A percentile compares a stretch with the other conserved stretches of the same genome.
Conservation (phyloP, 1,284 basidiomycete genomes). For the Ceratobasidium sp. region DNA sequence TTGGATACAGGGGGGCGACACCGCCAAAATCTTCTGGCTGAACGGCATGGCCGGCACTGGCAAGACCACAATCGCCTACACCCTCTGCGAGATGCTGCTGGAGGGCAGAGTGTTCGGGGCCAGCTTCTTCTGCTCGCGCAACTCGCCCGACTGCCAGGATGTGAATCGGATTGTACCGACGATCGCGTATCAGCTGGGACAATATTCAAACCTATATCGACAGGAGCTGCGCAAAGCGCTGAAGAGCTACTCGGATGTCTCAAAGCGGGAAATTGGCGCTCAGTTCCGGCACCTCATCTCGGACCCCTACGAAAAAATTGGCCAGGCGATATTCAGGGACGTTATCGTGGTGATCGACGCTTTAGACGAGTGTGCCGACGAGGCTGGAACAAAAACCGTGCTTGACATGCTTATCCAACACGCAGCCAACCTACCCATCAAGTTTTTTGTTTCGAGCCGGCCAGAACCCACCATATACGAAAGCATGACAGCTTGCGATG, state of each 20-base stretch:
- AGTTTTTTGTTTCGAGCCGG: slow-evolving; percentile 6
- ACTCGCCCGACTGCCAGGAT: too few species aligned
- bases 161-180: too few species aligned
- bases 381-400: neutral
- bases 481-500: neutral
- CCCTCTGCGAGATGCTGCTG: too few species aligned
- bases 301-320: neutral
- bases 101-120: too few species aligned
- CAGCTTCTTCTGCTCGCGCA: too few species aligned
- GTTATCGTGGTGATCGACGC: slow-evolving; percentile 20
- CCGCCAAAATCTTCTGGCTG: neutral
- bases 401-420: neutral
- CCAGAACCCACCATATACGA: neutral
- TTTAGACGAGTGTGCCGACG: slow-evolving; percentile 25
- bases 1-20: neutral
- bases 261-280: neutral
- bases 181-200: neutral
- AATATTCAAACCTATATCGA: neutral
- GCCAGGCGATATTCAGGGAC: neutral
- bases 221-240: neutral
- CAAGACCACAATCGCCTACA: too few species aligned
- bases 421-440: neutral
- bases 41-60: too few species aligned
- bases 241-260: neutral
- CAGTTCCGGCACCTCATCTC: neutral